Base-by-base conservation (phyloP, 1,284 basidiomycete species). In the Golubevia sp. region DNA sequence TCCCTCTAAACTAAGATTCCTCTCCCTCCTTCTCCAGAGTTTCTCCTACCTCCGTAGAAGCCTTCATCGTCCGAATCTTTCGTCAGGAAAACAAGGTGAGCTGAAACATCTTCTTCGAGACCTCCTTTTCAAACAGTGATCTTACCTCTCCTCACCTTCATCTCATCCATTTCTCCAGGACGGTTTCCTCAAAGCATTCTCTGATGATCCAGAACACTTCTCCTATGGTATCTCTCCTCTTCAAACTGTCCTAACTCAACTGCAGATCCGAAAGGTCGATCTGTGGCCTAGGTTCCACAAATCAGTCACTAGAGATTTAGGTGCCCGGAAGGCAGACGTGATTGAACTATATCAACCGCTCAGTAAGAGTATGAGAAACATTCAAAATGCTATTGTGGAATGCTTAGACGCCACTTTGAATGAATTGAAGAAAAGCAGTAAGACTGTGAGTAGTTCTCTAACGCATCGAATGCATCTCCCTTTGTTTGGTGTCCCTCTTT, bases 101-200 rank as follows among this genome's bases (percentile, higher is more conserved):
- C 38, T 50, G 24, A 52, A 62, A 24, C 54, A 21, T 21, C 1
- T 6, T 52, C 55, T 27, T 59, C 20, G n/a, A n/a, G n/a, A n/a
- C n/a, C n/a, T n/a, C n/a, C n/a, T n/a, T 34, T 34, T 34, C 30
- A 34, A 34, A 34, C 30, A 3, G 4, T 34, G 4, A 11, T 34
- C 30, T 34, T 34, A 5, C 30, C 11, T 34, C 30, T 34, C 21
- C 21, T 23, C 21, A 52, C 25, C 11, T 52, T 11, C 13, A 52
- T 26, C 21, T 26, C 21, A 7, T 7, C 50, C 21, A 49, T 56
- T 53, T 24, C 5, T 24, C 0, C 86, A 88, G 83, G 88, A 87
- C 3, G 96, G 95, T 1, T 99, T 98, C 83, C 85, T 97, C 68
- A 98, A 99, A 84, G 97, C 94, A 0, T 98, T 99, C 80, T 94